These are phyloP conservation scores for Allomyces macrogynus DNA, from an alignment of 192 early-diverging fungal genomes.

Conservation along the genomic window DNA sequence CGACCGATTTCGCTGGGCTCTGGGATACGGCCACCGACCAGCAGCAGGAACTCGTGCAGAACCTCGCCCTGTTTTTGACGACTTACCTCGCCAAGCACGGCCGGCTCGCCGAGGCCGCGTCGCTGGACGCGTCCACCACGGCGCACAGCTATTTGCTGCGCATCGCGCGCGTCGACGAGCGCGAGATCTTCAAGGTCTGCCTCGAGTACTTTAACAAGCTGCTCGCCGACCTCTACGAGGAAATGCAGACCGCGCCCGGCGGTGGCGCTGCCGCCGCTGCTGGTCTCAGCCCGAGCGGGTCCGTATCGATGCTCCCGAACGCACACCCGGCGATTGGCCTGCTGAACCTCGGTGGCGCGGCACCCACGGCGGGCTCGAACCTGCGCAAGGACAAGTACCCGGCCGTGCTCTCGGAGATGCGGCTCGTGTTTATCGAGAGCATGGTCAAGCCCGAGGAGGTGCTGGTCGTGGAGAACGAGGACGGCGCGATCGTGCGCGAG, in stretches of 20 bases:
- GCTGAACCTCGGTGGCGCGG: slow-evolving; percentile 34
- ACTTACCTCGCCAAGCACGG: slow-evolving; percentile 67
- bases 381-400: slow-evolving; percentile 64
- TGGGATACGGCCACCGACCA: slow-evolving; percentile 71
- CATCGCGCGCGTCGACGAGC: slow-evolving; percentile 79
- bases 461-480: slow-evolving; percentile 93
- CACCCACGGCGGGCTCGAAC: slow-evolving; percentile 12
- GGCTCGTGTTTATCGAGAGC: slow-evolving; percentile 90
- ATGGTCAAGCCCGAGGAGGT: slow-evolving; percentile 99
- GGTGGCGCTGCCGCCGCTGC: slow-evolving; percentile 15
- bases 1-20: slow-evolving; percentile 52
- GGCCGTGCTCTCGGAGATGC: slow-evolving; percentile 58
- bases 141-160: slow-evolving; percentile 81
- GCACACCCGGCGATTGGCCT: slow-evolving; percentile 13
- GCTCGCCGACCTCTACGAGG: slow-evolving; percentile 78
- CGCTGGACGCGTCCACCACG: slow-evolving; percentile 32
- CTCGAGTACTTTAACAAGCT: slow-evolving; percentile 94
- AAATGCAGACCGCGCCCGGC: slow-evolving; percentile 36
- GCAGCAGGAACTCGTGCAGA: slow-evolving; percentile 92
- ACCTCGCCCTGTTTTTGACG: slow-evolving; percentile 80
- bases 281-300: background rate
- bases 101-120: slow-evolving; percentile 42
- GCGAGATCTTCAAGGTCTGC: slow-evolving; percentile 94
- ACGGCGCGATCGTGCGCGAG: slow-evolving; percentile 97
- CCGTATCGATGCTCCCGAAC: background rate